These are phyloP conservation scores for Adiantum capillusveneris DNA, from an alignment of 75 land plant genomes.

Conservation along the genomic window DNA sequence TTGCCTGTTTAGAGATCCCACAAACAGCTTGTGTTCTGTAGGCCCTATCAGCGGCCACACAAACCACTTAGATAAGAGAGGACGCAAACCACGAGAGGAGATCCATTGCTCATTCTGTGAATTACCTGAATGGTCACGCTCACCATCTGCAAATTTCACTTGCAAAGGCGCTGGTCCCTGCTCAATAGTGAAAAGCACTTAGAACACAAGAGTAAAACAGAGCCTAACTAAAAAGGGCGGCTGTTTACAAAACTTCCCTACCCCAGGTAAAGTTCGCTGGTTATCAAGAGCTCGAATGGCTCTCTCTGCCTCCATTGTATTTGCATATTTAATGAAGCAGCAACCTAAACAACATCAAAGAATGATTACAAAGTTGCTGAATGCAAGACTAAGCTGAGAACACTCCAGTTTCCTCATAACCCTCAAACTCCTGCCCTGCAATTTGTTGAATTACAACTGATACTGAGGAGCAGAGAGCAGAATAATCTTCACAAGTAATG, in stretches of 20 bases:
- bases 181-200: constrained; percentile 8
- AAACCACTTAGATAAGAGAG: not conserved
- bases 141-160: constrained; percentile 99
- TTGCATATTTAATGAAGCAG: constrained; percentile 91
- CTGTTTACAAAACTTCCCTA: constrained; percentile 19
- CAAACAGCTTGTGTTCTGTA: constrained; percentile 88
- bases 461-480: no score
- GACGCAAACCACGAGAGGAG: no score
- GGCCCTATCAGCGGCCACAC: constrained; percentile 34
- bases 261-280: constrained; percentile 89
- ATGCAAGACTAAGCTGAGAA: constrained; percentile 23
- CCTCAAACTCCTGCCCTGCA: no score
- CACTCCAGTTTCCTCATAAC: not conserved
- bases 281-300: constrained; percentile 89
- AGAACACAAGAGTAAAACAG: not conserved
- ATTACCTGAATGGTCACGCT: constrained; percentile 97
- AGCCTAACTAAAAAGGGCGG: no score
- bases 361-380: no score
- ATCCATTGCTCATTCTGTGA: no score
- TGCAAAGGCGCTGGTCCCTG: constrained; percentile 91
- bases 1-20: constrained; percentile 80
- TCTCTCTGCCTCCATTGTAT: constrained; percentile 84
- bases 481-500: no score
- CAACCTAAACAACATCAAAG: constrained; percentile 46
- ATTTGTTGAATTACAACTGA: no score